phyloP scores from a whole-genome alignment of 1,284 basidiomycete species.

The Lentinus polychrous region DNA sequence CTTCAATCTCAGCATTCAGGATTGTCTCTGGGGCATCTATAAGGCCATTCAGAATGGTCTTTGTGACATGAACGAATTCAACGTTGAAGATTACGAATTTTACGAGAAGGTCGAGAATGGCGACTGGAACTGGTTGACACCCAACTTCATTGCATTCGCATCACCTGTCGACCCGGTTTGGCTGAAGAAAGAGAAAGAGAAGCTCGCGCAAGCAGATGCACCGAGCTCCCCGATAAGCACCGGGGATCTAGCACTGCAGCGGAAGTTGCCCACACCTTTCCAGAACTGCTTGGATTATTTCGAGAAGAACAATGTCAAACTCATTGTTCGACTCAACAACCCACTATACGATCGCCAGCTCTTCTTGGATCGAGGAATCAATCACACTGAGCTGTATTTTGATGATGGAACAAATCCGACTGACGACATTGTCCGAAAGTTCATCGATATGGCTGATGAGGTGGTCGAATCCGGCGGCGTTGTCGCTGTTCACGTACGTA shows the following conservation, averaged over 20 bases:
- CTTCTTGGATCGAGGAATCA: conserved; percentile 84
- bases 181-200: conserved; percentile 65
- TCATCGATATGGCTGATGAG: conserved; percentile 81
- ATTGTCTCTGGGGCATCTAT: conserved; percentile 93
- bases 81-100: conserved; percentile 83
- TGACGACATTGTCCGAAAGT: conserved; percentile 88
- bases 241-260: conserved; percentile 51
- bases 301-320: conserved; percentile 76
- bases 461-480: conserved; percentile 74
- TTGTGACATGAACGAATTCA: conserved; percentile 89
- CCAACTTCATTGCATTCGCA: conserved; percentile 93
- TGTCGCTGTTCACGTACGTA: conserved; percentile 81
- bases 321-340: conserved; percentile 95
- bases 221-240: conserved; percentile 25
- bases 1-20: conserved; percentile 88
- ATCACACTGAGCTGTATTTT: conserved; percentile 91
- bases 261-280: conserved; percentile 73
- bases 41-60: conserved; percentile 89
- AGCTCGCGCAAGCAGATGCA: conserved; percentile 30
- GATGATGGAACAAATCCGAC: conserved; percentile 98
- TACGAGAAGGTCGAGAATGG: conserved; percentile 96
- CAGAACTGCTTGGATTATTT: conserved; percentile 92
- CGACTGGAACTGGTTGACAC: conserved; percentile 96
- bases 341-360: conserved; percentile 85
- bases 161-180: conserved; percentile 81